Evolutionary conservation across 352 stramenopile genomes (phyloP), one percentile per base, ranked within the genome.

Genomic region (Phytophthora pluvialis): DNA sequence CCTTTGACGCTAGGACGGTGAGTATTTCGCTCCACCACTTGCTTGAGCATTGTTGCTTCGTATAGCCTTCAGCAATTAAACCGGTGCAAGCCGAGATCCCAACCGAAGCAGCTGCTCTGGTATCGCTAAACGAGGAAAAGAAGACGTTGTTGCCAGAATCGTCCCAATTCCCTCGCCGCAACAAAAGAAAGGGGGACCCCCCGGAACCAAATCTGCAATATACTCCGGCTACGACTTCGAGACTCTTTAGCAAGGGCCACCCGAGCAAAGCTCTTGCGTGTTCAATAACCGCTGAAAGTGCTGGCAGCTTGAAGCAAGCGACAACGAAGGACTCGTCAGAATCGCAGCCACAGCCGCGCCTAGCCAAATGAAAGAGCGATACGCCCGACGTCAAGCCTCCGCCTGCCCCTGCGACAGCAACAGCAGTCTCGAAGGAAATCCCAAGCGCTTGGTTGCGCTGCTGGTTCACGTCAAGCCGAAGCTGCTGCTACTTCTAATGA

Each of bases 111-210:
- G 11, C 21, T 10, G 4, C 5, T 29, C 6, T 4, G n/a, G 15
- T 32, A 26, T 28, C 18, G 9, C 18, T 28, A 28, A 51, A 57
- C 10, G 33, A 60, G 26, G 52, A 5, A 3, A 32, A n/a, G 3
- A 53, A 52, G 13, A 18, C 39, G n/a, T n/a, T n/a, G 11, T 51
- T 42, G 15, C 25, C 35, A 40, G 42, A 51, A 58, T 33, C 61
- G 7, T 43, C 35, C 21, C 60, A 42, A 26, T 43, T 31, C 16
- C 4, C 29, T 9, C 61, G 50, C 13, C 55, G 35, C n/a, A 67
- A 69, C 33, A 71, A 75, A 62, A 62, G 55, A 35, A 75, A 67
- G 8, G 49, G 50, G 15, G 50, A 64, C 16, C 51, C 50, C 25
- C 31, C 48, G 4, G 60, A 60, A 43, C 40, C 57, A 29, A 54